phyloP scores from a whole-genome alignment of 2,329 filamentous ascomycete genomes.

The Nannizzia gypsea region DNA sequence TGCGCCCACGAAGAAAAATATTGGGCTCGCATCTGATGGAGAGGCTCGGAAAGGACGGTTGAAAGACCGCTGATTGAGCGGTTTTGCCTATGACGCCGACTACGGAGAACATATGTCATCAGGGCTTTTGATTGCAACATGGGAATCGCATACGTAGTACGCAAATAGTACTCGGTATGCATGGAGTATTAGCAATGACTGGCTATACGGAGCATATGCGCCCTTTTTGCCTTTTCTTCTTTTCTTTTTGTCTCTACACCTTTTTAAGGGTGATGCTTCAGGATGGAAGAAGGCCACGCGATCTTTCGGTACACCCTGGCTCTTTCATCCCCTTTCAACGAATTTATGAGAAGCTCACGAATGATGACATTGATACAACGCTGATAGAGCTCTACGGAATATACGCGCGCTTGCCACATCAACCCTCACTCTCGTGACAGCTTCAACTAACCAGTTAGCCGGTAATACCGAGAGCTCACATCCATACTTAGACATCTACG shows the following conservation, averaged over 20 bases:
- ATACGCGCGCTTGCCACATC: background rate
- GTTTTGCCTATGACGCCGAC: background rate
- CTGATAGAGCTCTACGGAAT: background rate
- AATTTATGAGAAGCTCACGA: background rate
- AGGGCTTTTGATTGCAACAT: background rate
- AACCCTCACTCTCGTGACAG: background rate
- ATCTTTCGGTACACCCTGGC: background rate
- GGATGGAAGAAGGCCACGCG: slow-evolving; percentile 1
- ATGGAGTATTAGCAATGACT: background rate
- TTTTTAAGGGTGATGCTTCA: background rate
- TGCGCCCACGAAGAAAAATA: background rate
- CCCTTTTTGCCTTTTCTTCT: background rate
- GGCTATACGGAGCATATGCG: background rate
- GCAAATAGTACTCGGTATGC: background rate
- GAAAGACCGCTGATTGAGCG: background rate
- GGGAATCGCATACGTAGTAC: background rate
- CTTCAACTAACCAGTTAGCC: background rate
- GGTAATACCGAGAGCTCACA: background rate
- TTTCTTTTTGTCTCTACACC: background rate
- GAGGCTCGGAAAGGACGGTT: background rate
- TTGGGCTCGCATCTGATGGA: background rate
- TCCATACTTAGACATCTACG: background rate
- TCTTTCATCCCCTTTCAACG: background rate
- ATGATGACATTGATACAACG: slow-evolving; percentile 1
- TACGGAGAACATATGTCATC: background rate